Base-by-base conservation (phyloP, 1,284 basidiomycete genomes). In the Acaromyces ingoldii region DNA sequence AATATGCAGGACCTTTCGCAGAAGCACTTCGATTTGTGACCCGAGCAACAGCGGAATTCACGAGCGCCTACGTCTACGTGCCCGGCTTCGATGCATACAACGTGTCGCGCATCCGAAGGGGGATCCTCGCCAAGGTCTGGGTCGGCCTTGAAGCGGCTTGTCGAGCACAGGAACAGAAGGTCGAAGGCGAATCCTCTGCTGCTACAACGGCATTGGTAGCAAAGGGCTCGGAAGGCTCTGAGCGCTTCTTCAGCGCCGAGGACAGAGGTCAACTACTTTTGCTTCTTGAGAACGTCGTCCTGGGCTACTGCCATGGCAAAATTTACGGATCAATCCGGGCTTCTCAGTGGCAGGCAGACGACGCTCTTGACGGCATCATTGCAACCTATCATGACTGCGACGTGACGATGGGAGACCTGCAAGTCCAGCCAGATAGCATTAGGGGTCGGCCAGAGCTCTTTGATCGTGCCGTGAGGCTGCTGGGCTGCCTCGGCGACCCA, bases 81-180 rank as follows among this genome's bases (percentile, higher is more conserved):
- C 53, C 53, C 17, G 60, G 60, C 28, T 63, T 60, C 33, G 60
- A 63, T 47, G 51, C 41, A 33, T 63, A 63, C 42, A 63, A 63
- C 39, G 55, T 58, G 2, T 55, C 56, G 22, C 53, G 60, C 42
- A 63, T 63, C 21, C 53, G 60, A 17, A 44, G 60, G 33, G 60
- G 60, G 29, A 63, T 63, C 49, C 55, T 55, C 48, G 53, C 56
- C 49, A 56, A 55, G 24, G 57, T 57, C 4, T 63, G 60, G 60
- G 51, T 56, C 26, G 58, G 51, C 1, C 56, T 63, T 25, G 58
- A 60, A 21, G 52, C 55, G 34, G 21, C 34, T 13, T n/a, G 22
- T 4, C 17, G 34, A 13, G 42, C 17, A 13, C 15, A 45, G 4
- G 42, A 28, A 13, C 13, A 6, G 17, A n/a, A 26, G 25, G 42